Percentiles rank a stretch among this genome's conserved stretches.
These are phyloP conservation scores for Fomitiporia mediterranea DNA, from an alignment of 1,284 basidiomycete genomes.

Conservation along the genomic window DNA sequence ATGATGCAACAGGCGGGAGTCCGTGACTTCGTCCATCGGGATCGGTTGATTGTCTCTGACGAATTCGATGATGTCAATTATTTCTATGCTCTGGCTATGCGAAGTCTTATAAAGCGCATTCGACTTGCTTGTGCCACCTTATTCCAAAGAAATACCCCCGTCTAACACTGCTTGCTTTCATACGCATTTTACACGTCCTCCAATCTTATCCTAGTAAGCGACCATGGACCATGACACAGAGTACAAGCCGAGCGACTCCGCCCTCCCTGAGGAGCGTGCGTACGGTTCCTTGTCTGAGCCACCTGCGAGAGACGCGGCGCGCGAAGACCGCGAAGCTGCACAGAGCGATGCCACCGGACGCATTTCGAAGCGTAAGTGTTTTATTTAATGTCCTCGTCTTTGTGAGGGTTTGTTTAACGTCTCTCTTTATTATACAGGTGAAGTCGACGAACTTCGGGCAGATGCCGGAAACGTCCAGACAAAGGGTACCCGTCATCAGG, in stretches of 20 bases:
- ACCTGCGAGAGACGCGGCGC: background rate
- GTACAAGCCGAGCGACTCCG: background rate
- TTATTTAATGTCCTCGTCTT: background rate
- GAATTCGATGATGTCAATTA: background rate
- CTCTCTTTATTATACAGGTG: background rate
- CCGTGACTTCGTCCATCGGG: too few species aligned
- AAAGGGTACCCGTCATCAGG: conserved; percentile 4
- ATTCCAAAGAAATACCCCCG: background rate
- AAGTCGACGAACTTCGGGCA: conserved; percentile 7
- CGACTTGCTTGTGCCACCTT: background rate
- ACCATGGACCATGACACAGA: background rate
- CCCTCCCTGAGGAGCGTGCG: background rate
- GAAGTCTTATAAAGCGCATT: background rate
- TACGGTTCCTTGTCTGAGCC: background rate
- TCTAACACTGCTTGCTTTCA: background rate
- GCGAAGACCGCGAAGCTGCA: conserved; percentile 9
- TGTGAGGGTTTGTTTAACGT: background rate
- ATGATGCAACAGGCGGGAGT: background rate
- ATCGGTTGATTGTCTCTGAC: too few species aligned
- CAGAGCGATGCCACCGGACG: conserved; percentile 11
- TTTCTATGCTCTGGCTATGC: background rate
- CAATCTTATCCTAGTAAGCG: background rate
- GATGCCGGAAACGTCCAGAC: conserved; percentile 4
- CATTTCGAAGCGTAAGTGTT: conserved; percentile 9
- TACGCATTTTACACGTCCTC: background rate